These are phyloP conservation scores for Tuber indicum DNA, from an alignment of 495 filamentous ascomycete genomes.

Conservation along the genomic window DNA sequence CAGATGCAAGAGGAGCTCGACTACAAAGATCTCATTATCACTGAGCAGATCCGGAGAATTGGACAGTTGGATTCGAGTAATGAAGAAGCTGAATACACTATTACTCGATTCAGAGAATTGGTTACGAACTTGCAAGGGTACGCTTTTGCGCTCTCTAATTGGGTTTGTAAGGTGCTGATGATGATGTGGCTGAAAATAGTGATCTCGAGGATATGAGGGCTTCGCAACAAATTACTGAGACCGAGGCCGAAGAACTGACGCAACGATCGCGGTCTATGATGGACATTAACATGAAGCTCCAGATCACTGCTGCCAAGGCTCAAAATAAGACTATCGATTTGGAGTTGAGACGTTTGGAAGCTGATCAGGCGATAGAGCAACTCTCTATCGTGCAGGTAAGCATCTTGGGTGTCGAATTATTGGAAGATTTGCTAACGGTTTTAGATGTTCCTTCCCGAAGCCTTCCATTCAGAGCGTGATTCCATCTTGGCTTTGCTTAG, in stretches of 20 bases:
- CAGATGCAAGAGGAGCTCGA: constrained; percentile 92
- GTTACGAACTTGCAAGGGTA: constrained; percentile 70
- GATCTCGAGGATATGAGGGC: constrained; percentile 88
- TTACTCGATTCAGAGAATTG: constrained; percentile 78
- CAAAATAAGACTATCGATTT: constrained; percentile 90
- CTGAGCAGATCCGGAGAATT: constrained; percentile 63
- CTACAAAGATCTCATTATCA: constrained; percentile 66
- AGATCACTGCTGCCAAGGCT: constrained; percentile 77
- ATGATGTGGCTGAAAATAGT: constrained; percentile 29
- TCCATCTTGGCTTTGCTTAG: constrained; percentile 77
- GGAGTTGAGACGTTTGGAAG: constrained; percentile 78
- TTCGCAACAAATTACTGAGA: constrained; percentile 83
- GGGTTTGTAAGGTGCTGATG: constrained; percentile 9
- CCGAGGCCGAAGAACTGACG: constrained; percentile 78
- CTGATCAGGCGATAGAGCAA: constrained; percentile 82
- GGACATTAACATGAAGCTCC: constrained; percentile 90
- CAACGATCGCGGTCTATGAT: constrained; percentile 85
- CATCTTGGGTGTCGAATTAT: not conserved
- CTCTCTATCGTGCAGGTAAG: constrained; percentile 64
- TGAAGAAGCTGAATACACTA: constrained; percentile 82
- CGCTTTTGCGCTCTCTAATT: not conserved
- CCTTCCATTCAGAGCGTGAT: constrained; percentile 68
- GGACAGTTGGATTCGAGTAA: constrained; percentile 64
- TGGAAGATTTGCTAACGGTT: not conserved
- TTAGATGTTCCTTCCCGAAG: constrained; percentile 81